phyloP scores from a whole-genome alignment of 768 basidiomycete genomes.

The Rhodotorula babjevae region DNA sequence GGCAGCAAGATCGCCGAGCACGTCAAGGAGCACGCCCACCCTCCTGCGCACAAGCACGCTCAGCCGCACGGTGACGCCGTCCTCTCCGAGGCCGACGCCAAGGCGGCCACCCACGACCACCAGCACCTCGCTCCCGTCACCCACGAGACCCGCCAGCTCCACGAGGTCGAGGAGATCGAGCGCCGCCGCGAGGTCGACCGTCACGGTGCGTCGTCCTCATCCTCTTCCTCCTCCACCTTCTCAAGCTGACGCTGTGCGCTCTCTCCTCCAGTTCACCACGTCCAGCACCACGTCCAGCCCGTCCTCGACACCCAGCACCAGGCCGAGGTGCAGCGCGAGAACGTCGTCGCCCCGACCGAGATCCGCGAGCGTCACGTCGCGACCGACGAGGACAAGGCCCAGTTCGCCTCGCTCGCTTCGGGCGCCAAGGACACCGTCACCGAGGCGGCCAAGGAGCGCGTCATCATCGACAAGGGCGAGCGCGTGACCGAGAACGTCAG shows the following conservation, averaged over 20 bases:
- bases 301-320: constrained; percentile 33
- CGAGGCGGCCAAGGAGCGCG: constrained; percentile 18
- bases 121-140: constrained; percentile 36
- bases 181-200: constrained; percentile 36
- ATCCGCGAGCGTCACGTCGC: constrained; percentile 33
- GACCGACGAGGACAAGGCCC: constrained; percentile 34
- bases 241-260: neutral
- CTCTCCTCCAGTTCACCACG: neutral
- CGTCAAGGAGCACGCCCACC: constrained; percentile 16
- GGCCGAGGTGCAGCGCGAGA: constrained; percentile 12
- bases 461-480: constrained; percentile 31
- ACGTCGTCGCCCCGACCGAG: constrained; percentile 11
- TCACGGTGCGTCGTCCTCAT: constrained; percentile 6
- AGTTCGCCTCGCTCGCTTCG: constrained; percentile 24
- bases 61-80: constrained; percentile 12
- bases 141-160: constrained; percentile 30
- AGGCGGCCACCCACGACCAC: constrained; percentile 32
- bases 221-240: too few species aligned
- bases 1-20: constrained; percentile 2
- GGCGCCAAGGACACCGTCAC: constrained; percentile 4
- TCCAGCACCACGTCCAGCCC: constrained; percentile 32
- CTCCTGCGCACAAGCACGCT: constrained; percentile 9
- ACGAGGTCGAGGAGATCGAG: constrained; percentile 35
- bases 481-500: constrained; percentile 16
- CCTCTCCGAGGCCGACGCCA: constrained; percentile 18